Base-by-base conservation (phyloP, 2,329 filamentous ascomycete species). In the Basipetospora chlamydospora region DNA sequence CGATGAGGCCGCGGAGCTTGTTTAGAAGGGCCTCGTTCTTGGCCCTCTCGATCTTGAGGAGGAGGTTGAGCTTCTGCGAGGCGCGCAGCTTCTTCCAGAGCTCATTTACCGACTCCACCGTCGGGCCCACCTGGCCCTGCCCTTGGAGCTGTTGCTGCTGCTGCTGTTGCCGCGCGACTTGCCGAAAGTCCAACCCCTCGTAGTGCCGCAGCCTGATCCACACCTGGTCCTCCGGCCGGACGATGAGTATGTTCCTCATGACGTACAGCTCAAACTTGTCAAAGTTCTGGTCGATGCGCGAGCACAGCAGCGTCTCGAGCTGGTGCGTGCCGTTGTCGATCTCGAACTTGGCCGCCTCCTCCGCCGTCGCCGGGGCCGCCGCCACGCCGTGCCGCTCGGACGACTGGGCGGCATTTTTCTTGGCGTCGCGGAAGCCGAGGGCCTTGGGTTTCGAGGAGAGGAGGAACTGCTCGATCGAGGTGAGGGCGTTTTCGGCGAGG, bases 201-300 rank as follows among this genome's bases (percentile, higher is more conserved):
- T 98, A 95, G 64, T 96, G 88, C 33, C 73, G 72, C 44, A 98
- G 63, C 37, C 80, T 67, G 44, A 96, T 77, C 74, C 81, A 95
- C 40, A 73, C 70, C 48, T 81, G 64, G 42, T 88, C 81, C 20
- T 77, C 73, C 33, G 73, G 73, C 25, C 55, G 54, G 26, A 88
- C 73, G 28, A 72, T 78, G 43, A 90, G 59, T 46, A 87, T 81
- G 52, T 95, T 95, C 45, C 85, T 69, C 63, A 98, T 67, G 35
- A 85, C 79, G 60, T 88, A 95, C 39, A 98, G 81, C 62, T 90
- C 83, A 49, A 88, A 80, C 44, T 80, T 77, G 61, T 90, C 83
- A 51, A 88, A 88, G 45, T 83, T 82, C 56, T 79, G 81, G 58
- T 90, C 83, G 44, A 88, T 83, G 48, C 77, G 80, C 30, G 80